phyloP scores from a whole-genome alignment of 345 rosid species.

The Pelargonium nanum region DNA sequence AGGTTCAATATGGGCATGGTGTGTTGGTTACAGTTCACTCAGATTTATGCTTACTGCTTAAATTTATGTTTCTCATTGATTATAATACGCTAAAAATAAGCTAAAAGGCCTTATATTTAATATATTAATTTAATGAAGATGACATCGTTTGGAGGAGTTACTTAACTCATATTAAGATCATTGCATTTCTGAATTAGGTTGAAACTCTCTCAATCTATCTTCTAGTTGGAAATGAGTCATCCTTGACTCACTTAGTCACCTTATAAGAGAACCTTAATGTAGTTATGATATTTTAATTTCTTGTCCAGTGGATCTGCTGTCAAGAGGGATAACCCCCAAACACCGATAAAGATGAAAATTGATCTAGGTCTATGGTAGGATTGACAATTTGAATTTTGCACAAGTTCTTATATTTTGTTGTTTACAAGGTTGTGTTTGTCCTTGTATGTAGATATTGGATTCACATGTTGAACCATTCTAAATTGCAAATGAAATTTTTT shows the following conservation, averaged over 20 bases:
- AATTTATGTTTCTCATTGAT: neutral
- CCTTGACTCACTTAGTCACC: neutral
- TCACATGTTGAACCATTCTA: neutral
- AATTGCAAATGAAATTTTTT: no score
- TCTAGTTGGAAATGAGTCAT: neutral
- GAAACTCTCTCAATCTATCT: no score
- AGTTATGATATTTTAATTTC: no score
- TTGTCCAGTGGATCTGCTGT: neutral
- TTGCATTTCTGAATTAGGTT: neutral
- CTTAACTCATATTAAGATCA: neutral
- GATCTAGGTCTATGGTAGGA: neutral
- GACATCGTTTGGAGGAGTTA: neutral
- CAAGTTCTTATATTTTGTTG: no score
- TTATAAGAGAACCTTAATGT: neutral
- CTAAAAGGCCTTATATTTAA: neutral
- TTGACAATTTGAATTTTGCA: neutral
- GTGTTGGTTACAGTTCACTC: neutral
- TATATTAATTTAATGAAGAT: neutral
- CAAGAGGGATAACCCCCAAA: no score
- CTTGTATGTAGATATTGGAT: neutral
- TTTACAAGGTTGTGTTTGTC: neutral
- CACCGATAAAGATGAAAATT: neutral
- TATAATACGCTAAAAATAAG: neutral
- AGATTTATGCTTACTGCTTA: neutral
- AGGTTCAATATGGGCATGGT: neutral